Percentiles rank a stretch among this genome's conserved stretches.
phyloP scores from a whole-genome alignment of 768 basidiomycete species.

The Nidularia sp. region DNA sequence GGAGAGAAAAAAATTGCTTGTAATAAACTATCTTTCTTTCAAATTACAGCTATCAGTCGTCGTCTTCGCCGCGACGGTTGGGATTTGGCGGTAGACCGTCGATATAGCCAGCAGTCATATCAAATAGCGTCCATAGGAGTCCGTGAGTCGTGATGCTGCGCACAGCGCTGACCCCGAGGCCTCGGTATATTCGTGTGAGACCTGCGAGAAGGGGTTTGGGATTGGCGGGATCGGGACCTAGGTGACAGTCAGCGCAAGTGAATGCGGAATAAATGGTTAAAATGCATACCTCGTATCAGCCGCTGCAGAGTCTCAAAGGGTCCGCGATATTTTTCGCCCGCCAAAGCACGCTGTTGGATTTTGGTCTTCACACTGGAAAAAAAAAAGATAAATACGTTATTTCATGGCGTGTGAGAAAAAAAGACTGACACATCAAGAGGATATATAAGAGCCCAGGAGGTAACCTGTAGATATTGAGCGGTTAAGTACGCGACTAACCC shows the following conservation, averaged over 20 bases:
- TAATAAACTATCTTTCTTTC: no score
- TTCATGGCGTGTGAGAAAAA: not conserved
- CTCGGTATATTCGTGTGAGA: conserved; percentile 83
- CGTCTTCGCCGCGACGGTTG: no score
- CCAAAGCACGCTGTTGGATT: conserved; percentile 88
- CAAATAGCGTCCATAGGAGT: conserved; percentile 90
- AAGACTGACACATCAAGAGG: conserved; percentile 84
- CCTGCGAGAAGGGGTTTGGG: conserved; percentile 78
- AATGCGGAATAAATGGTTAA: not conserved
- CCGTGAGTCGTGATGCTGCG: conserved; percentile 94
- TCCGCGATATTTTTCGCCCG: conserved; percentile 70
- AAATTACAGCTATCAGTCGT: no score
- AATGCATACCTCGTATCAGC: conserved; percentile 67
- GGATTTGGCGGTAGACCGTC: conserved; percentile 39
- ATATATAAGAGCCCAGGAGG: conserved; percentile 89
- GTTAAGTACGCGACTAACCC: conserved; percentile 19
- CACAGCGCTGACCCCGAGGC: conserved; percentile 89
- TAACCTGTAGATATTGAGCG: conserved; percentile 32
- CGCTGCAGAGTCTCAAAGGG: conserved; percentile 71
- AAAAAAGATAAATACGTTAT: not conserved
- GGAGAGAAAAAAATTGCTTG: not conserved
- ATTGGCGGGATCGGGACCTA: conserved; percentile 75
- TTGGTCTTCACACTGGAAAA: conserved; percentile 80
- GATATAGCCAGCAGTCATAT: conserved; percentile 72
- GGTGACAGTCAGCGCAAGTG: conserved; percentile 1